These are phyloP conservation scores for Aegilops bicornis DNA, from an alignment of 176 grass and related monocot species.

Conservation along the genomic window DNA sequence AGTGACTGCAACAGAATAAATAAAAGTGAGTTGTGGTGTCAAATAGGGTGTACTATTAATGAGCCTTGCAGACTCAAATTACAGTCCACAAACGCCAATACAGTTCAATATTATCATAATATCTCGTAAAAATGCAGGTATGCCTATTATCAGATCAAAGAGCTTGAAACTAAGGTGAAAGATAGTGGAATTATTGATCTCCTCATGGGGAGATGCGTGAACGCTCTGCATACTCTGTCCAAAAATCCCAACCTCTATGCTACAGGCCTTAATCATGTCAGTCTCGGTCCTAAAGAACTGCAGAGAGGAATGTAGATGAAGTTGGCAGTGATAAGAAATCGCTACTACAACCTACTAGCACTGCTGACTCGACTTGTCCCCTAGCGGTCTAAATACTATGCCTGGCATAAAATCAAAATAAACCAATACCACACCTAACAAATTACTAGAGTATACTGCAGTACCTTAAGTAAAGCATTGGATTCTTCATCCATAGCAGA, in stretches of 20 bases:
- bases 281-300: too few species aligned
- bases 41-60: neutral
- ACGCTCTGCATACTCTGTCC: neutral
- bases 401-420: too few species aligned
- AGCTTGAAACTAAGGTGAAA: neutral
- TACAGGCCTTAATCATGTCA: too few species aligned
- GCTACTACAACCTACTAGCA: too few species aligned
- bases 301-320: too few species aligned
- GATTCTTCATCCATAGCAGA: neutral
- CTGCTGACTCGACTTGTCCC: too few species aligned
- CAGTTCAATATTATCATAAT: neutral
- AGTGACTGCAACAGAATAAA: neutral
- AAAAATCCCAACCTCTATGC: neutral
- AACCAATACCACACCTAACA: neutral
- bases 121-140: neutral
- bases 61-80: neutral
- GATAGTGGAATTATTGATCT: neutral
- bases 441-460: neutral
- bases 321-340: too few species aligned
- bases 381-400: too few species aligned
- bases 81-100: neutral
- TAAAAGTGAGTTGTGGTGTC: neutral
- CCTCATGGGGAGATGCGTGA: neutral
- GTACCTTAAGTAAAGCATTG: neutral
- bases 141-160: neutral